Evolutionary conservation across 1,284 basidiomycete genomes (phyloP), one percentile per base, ranked within the genome.

Genomic region (Puccinia novopanici): DNA sequence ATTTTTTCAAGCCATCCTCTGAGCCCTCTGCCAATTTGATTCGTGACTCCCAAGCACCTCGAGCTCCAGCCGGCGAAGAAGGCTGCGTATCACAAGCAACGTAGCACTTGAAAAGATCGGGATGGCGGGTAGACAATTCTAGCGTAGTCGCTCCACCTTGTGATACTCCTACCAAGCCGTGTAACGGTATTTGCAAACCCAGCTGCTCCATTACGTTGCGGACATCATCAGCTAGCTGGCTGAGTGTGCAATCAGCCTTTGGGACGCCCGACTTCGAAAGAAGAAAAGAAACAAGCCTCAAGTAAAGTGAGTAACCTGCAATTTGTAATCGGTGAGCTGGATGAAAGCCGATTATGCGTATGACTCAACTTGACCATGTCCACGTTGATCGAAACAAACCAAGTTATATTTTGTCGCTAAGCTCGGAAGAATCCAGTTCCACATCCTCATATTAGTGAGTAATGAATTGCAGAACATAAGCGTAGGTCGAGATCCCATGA

Each of bases 81-180:
- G 87, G 84, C 81, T 87, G 87, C 1, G 87, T 87, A 81, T 87
- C 87, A 83, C 87, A 87, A 0, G 85, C 85, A 40, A 87, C 81
- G 68, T 87, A 78, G 71, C 84, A 82, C 40, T 84, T 80, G 75
- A 85, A 84, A 19, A 84, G 82, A 12, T 83, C 78, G 0, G 85
- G 82, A 81, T 87, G 86, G 34, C 83, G 81, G n/a, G 86, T 83
- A 8, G 85, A 86, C 78, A 87, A 86, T 10, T 85, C 83, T 27
- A 87, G 83, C 0, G 86, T 83, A 3, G 87, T 87, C 9, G 87
- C 87, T n/a, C 87, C 87, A 34, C 87, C 87, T 82, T 87, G 87
- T 12, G 86, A 87, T 24, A 87, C 86, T 13, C 87, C 87, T 75
- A 87, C 86, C 52, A 87, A 83, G 57, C 86, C 84, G 70, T 84